Percentiles rank a stretch among this genome's conserved stretches.
Conservation (phyloP, 768 basidiomycete species). For the Tricholoma saponaceum region DNA sequence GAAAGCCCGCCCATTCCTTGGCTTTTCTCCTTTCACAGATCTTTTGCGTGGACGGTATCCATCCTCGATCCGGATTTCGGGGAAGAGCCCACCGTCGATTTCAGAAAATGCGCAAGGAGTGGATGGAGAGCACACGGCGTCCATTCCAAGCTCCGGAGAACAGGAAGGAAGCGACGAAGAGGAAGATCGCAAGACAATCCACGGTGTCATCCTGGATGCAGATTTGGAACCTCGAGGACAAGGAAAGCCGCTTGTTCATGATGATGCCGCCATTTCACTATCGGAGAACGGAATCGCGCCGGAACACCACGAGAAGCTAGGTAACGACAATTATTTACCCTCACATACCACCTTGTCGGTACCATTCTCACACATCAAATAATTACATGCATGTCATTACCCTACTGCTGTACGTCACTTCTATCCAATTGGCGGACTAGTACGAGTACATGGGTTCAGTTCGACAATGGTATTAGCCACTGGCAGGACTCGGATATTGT, state of each 20-base stretch:
- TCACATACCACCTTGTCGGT: conserved; percentile 5
- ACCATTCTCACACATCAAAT: conserved; percentile 2
- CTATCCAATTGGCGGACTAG: background rate
- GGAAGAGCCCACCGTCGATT: conserved; percentile 9
- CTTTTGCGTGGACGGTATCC: conserved; percentile 62
- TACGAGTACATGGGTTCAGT: too few species aligned
- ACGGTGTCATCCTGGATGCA: conserved; percentile 2
- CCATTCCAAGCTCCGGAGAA: conserved; percentile 10
- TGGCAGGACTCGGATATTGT: background rate
- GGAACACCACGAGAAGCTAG: conserved; percentile 5
- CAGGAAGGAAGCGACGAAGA: conserved; percentile 27
- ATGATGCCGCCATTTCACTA: background rate
- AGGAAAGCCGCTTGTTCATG: background rate
- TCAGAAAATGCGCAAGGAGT: conserved; percentile 12
- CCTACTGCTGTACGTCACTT: background rate
- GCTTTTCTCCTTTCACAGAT: conserved; percentile 58
- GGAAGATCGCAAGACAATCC: conserved; percentile 40
- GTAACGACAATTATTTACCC: conserved; percentile 3
- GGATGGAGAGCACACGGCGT: conserved; percentile 9
- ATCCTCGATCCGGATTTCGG: conserved; percentile 32
- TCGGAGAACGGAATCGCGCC: background rate
- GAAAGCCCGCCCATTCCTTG: conserved; percentile 48
- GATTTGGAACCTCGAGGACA: conserved; percentile 2
- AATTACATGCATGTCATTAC: background rate
- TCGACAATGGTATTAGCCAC: background rate